Evolutionary conservation across 257 asterid species (phyloP).

Genomic region (Primulina huaijiensis): DNA sequence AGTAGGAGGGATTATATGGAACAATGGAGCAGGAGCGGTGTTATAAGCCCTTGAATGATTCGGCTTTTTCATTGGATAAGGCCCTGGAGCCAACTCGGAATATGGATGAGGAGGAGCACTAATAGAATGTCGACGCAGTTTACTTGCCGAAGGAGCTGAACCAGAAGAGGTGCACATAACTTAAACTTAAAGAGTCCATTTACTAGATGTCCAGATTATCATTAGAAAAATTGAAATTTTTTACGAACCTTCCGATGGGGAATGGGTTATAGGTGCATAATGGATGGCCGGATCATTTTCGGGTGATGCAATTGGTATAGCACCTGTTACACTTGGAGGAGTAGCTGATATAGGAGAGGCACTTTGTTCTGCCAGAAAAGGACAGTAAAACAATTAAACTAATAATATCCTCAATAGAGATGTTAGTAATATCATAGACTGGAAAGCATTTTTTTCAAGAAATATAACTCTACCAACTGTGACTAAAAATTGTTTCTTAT

Average conservation of each 20-base stretch:
- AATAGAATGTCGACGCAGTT: conserved; percentile 29
- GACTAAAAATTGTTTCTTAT: not conserved
- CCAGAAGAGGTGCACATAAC: conserved; percentile 23
- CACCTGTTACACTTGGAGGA: conserved; percentile 45
- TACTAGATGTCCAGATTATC: conserved; percentile 15
- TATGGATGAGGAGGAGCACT: conserved; percentile 47
- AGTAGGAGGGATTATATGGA: conserved; percentile 43
- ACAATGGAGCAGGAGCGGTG: conserved; percentile 45
- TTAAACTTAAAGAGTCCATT: conserved; percentile 3
- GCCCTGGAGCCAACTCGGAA: conserved; percentile 38
- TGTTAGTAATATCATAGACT: not conserved
- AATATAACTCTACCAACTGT: not conserved
- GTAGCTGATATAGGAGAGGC: conserved; percentile 44
- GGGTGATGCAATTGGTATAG: conserved; percentile 52
- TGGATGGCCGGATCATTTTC: conserved; percentile 29
- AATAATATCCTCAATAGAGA: conserved; percentile 11
- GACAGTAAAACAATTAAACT: not conserved
- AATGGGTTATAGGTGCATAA: conserved; percentile 36
- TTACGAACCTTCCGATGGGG: conserved; percentile 56
- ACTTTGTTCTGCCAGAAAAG: conserved; percentile 45
- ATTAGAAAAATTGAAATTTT: conserved; percentile 9
- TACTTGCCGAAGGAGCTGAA: conserved; percentile 52
- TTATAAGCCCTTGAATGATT: conserved; percentile 37
- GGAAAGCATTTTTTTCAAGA: not conserved
- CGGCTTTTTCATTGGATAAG: conserved; percentile 34